These are phyloP conservation scores for Tetratostichococcus sp. DNA, from an alignment of 139 green algal genomes.

Conservation along the genomic window DNA sequence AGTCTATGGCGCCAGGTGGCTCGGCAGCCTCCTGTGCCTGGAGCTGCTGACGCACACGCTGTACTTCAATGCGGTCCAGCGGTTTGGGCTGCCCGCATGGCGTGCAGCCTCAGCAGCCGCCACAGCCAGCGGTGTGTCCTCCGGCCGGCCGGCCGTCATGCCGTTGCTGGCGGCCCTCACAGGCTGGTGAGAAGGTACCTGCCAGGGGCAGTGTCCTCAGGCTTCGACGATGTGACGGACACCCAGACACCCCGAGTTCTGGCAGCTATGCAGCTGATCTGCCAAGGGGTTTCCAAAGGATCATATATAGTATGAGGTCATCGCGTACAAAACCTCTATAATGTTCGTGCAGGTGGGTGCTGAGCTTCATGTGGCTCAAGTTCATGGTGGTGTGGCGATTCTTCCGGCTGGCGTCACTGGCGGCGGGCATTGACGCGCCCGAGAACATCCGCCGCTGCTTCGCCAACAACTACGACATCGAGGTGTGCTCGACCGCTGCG, in stretches of 20 bases:
- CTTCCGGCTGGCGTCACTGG: constrained; percentile 66
- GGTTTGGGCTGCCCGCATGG: constrained; percentile 13
- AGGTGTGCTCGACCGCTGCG: constrained; percentile 48
- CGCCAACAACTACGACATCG: constrained; percentile 91
- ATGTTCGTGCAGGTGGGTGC: constrained; percentile 61
- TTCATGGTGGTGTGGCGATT: constrained; percentile 78
- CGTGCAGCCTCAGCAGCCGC: no score
- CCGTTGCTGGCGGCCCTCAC: constrained; percentile 50
- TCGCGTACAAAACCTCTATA: no score
- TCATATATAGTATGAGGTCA: no score
- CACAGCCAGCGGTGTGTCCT: no score
- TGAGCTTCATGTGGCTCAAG: constrained; percentile 96
- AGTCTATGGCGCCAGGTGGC: constrained; percentile 49
- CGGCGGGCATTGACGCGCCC: constrained; percentile 72
- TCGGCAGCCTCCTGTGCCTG: constrained; percentile 46
- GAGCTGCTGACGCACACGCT: constrained; percentile 77
- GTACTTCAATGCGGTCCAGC: constrained; percentile 77
- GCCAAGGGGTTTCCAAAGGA: no score
- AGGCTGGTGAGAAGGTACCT: constrained; percentile 37
- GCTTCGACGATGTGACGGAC: no score
- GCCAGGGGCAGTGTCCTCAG: no score
- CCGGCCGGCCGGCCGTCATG: neutral
- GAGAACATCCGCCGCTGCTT: constrained; percentile 95
- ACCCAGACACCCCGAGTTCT: no score
- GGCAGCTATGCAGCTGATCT: no score